Evolutionary conservation across 768 basidiomycete genomes (phyloP).

Genomic region (Xerocomellus chrysenteron): DNA sequence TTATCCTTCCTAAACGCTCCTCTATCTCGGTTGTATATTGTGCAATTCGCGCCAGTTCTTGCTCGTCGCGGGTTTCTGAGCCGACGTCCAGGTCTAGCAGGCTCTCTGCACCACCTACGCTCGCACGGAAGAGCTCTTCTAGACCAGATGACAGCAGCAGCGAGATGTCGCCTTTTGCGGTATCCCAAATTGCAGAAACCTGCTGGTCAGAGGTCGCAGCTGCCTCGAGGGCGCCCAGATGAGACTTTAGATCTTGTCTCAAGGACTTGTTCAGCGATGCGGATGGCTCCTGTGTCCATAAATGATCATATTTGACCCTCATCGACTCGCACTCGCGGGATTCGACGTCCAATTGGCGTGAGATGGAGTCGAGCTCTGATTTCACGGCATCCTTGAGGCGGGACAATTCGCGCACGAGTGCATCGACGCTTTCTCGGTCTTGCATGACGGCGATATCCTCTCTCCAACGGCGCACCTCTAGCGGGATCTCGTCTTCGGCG

Average conservation of each 20-base stretch:
- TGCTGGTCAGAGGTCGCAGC: constrained; percentile 80
- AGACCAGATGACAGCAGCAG: constrained; percentile 58
- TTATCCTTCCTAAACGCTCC: constrained; percentile 71
- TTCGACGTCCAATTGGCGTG: constrained; percentile 75
- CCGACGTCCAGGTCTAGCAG: constrained; percentile 75
- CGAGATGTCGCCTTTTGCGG: constrained; percentile 61
- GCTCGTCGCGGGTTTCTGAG: constrained; percentile 58
- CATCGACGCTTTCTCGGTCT: constrained; percentile 64
- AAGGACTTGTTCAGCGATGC: constrained; percentile 67
- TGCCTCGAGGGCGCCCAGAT: constrained; percentile 67
- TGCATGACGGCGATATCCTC: constrained; percentile 74
- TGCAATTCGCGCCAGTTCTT: constrained; percentile 66
- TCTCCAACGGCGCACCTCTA: constrained; percentile 70
- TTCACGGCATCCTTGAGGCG: constrained; percentile 57
- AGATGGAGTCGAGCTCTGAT: constrained; percentile 59
- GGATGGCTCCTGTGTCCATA: constrained; percentile 85
- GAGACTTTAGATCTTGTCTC: constrained; percentile 78
- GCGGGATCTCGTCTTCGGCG: constrained; percentile 64
- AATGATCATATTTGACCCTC: constrained; percentile 83
- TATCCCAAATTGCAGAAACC: constrained; percentile 69
- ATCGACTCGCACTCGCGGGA: constrained; percentile 83
- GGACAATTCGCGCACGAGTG: constrained; percentile 56
- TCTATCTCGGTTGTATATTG: constrained; percentile 72
- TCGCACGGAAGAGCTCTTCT: constrained; percentile 63
- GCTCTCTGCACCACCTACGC: constrained; percentile 42